Evolutionary conservation across 2,329 filamentous ascomycete species (phyloP), one percentile per base, ranked within the genome.

Genomic region (Sarocladium strictum): DNA sequence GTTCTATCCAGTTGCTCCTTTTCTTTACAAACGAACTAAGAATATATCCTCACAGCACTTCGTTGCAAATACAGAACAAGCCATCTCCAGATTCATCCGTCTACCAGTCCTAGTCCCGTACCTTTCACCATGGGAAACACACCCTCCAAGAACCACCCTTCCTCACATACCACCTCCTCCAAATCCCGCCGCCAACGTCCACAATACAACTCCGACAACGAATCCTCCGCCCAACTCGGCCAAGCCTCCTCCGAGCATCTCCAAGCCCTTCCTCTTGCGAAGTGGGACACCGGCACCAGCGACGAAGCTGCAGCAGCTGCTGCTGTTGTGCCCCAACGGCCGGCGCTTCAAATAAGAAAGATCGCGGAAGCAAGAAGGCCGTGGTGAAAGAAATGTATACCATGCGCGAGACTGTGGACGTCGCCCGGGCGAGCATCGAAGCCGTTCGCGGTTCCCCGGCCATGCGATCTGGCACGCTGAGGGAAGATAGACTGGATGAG

Each of bases 141-240:
- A 23, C 24, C 23, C 14, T 37, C 53, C 23, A 55, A 50, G 29
- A 19, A 51, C 26, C 23, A 29, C n/a, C 11, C 58, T 14, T 37
- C 35, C 43, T 24, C 24, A 23, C 45, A 21, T 29, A 32, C 19
- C 45, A 7, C 27, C n/a, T 21, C 47, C 40, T 57, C 53, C 35
- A 55, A 50, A 32, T 37, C 33, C 24, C 49, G 45, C 7, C 56
- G 45, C 45, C 55, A 51, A 23, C 29, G 5, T 23, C 47, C 58
- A 12, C 56, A 58, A 24, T 57, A 55, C 57, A 57, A 59, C 32
- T 12, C 17, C n/a, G 45, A 35, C 55, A 54, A 58, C 52, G 14
- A 57, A n/a, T 55, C 58, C 17, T 53, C 56, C 9, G 35, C 57
- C 40, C 53, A 59, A 21, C 54, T n/a, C 24, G 55, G 56, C 53